These are phyloP conservation scores for Crithidia sp. DNA, from an alignment of 208 protist species.

Conservation along the genomic window DNA sequence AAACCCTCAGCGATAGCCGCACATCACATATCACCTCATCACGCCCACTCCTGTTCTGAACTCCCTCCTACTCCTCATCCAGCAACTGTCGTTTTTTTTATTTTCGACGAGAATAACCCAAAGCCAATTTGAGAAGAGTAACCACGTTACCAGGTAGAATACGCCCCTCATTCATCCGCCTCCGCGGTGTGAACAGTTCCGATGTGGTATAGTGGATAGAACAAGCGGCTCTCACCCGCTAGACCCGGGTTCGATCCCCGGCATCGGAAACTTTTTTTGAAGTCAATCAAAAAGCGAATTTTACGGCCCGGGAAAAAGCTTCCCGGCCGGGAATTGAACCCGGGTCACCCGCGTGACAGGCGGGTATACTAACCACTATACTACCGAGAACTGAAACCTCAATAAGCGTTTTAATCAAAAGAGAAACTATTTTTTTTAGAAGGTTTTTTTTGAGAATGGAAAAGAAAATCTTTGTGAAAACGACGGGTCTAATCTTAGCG, in stretches of 20 bases:
- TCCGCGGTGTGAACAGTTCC: conserved; percentile 36
- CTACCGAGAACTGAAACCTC: conserved; percentile 70
- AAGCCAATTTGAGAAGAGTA: too few species aligned
- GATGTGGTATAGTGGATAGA: conserved; percentile 94
- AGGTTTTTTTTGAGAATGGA: too few species aligned
- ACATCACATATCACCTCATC: too few species aligned
- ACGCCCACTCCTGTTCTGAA: too few species aligned
- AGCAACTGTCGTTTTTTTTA: background rate
- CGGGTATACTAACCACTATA: conserved; percentile 95
- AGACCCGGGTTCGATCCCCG: conserved; percentile 95
- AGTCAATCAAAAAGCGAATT: too few species aligned
- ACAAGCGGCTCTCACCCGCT: conserved; percentile 94
- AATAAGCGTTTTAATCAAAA: background rate
- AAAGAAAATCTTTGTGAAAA: too few species aligned
- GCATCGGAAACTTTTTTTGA: conserved; percentile 76
- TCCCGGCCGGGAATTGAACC: conserved; percentile 94
- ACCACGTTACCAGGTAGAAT: background rate
- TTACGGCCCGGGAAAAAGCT: conserved; percentile 26
- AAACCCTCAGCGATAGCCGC: too few species aligned
- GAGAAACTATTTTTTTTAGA: too few species aligned
- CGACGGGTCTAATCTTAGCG: too few species aligned
- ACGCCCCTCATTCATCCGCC: background rate
- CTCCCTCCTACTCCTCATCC: too few species aligned
- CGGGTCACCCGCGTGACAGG: conserved; percentile 93
- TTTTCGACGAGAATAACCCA: background rate